Evolutionary conservation across 495 filamentous ascomycete species (phyloP).

Genomic region (Elaphomyces granulatus): DNA sequence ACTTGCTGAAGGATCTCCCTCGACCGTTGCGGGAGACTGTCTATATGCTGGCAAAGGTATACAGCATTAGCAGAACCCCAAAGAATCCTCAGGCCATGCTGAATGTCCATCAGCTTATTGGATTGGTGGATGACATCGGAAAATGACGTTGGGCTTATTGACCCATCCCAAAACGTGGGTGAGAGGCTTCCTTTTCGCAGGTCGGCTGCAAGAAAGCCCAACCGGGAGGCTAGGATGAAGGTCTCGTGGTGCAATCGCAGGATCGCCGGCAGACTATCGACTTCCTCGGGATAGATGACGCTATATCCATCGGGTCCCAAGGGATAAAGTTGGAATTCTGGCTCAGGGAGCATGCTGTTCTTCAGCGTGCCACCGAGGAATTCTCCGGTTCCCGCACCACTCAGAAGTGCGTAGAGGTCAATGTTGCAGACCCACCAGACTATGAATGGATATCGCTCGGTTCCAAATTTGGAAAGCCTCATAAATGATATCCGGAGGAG

Average conservation of each 20-base stretch:
- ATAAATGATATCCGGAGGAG: slow-evolving; percentile 36
- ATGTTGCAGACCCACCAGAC: slow-evolving; percentile 43
- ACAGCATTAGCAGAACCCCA: slow-evolving; percentile 27
- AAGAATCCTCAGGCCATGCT: slow-evolving; percentile 23
- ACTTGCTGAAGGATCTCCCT: slow-evolving; percentile 35
- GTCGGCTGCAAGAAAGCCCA: slow-evolving; percentile 29
- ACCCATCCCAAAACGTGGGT: not conserved
- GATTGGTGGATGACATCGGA: slow-evolving; percentile 4
- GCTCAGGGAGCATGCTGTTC: slow-evolving; percentile 33
- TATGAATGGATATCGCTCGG: slow-evolving; percentile 37
- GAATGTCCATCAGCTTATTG: slow-evolving; percentile 19
- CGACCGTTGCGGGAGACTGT: slow-evolving; percentile 25
- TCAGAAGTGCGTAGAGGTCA: slow-evolving; percentile 42
- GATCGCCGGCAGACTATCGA: slow-evolving; percentile 25
- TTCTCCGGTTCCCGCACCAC: slow-evolving; percentile 36
- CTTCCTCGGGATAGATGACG: slow-evolving; percentile 23
- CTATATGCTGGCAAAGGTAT: slow-evolving; percentile 23
- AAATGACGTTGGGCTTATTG: not conserved
- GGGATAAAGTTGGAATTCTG: slow-evolving; percentile 22
- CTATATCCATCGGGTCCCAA: slow-evolving; percentile 13
- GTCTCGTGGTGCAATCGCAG: slow-evolving; percentile 33
- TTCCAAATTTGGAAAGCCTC: slow-evolving; percentile 29
- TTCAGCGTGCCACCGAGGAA: slow-evolving; percentile 35
- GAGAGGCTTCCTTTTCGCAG: slow-evolving; percentile 15
- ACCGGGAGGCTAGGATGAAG: slow-evolving; percentile 24